A percentile compares a stretch with the other conserved stretches of the same genome.
Conservation (phyloP, 2,329 filamentous ascomycete genomes). For the Neurospora sp. region DNA sequence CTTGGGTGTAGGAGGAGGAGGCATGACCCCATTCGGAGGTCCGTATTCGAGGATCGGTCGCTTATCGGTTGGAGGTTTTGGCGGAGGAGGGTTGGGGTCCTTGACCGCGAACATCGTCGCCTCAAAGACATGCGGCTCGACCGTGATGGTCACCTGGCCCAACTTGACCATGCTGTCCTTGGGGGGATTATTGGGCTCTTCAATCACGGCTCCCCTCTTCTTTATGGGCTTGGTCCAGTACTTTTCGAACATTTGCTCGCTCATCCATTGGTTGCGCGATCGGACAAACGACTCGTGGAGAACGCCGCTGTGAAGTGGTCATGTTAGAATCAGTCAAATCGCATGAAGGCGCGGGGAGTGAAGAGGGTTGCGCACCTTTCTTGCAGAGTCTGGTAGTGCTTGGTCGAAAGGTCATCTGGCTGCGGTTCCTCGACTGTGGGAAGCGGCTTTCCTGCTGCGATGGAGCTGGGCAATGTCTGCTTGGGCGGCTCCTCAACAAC, state of each 20-base stretch:
- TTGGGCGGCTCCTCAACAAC: constrained; percentile 26
- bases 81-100: constrained; percentile 43
- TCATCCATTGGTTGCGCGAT: constrained; percentile 65
- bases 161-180: constrained; percentile 65
- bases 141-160: constrained; percentile 62
- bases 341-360: not conserved
- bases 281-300: constrained; percentile 62
- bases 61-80: constrained; percentile 25
- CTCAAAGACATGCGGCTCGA: constrained; percentile 73
- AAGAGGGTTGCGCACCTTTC: constrained; percentile 44
- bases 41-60: constrained; percentile 57
- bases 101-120: constrained; percentile 65
- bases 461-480: constrained; percentile 46
- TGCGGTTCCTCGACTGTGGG: constrained; percentile 62
- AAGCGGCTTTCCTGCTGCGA: constrained; percentile 56
- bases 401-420: constrained; percentile 47
- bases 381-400: constrained; percentile 63
- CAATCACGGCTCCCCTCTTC: constrained; percentile 53
- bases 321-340: constrained; percentile 5
- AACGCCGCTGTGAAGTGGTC: constrained; percentile 49
- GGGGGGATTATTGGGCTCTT: constrained; percentile 55
- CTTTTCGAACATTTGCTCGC: constrained; percentile 62
- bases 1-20: constrained; percentile 34
- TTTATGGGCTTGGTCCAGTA: constrained; percentile 68
- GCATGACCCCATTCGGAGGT: constrained; percentile 52